Conservation (phyloP, 768 basidiomycete species). For the Pulveroboletus sp. region DNA sequence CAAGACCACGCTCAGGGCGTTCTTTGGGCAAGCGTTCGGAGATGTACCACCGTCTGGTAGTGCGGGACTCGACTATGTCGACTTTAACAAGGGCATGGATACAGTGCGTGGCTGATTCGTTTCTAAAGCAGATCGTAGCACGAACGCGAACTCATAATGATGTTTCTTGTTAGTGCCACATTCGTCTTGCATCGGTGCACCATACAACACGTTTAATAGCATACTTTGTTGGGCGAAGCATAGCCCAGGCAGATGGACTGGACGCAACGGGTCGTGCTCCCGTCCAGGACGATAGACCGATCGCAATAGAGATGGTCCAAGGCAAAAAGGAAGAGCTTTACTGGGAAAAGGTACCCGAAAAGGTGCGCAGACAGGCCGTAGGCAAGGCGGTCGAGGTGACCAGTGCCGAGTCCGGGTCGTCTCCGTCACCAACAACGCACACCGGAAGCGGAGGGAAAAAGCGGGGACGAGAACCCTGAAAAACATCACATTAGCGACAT, state of each 20-base stretch:
- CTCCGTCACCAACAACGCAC: background rate
- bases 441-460: slow-evolving; percentile 10
- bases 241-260: slow-evolving; percentile 48
- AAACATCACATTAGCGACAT: background rate
- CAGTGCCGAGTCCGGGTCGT: background rate
- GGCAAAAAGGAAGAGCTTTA: slow-evolving; percentile 70
- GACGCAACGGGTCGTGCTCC: slow-evolving; percentile 46
- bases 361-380: slow-evolving; percentile 61
- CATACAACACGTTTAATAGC: slow-evolving; percentile 45
- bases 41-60: background rate
- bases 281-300: slow-evolving; percentile 21
- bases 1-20: slow-evolving; percentile 68
- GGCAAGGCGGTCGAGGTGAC: slow-evolving; percentile 35
- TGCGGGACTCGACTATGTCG: slow-evolving; percentile 69
- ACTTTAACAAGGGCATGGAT: slow-evolving; percentile 76
- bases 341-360: slow-evolving; percentile 79
- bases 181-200: slow-evolving; percentile 58
- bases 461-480: slow-evolving; percentile 11
- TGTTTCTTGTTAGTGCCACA: slow-evolving; percentile 55
- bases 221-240: slow-evolving; percentile 39
- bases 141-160: background rate
- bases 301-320: slow-evolving; percentile 53
- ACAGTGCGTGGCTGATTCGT: slow-evolving; percentile 41
- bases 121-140: no score
- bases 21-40: slow-evolving; percentile 49